Conservation (phyloP, 495 filamentous ascomycete genomes). For the Aspergillus homomorphus region DNA sequence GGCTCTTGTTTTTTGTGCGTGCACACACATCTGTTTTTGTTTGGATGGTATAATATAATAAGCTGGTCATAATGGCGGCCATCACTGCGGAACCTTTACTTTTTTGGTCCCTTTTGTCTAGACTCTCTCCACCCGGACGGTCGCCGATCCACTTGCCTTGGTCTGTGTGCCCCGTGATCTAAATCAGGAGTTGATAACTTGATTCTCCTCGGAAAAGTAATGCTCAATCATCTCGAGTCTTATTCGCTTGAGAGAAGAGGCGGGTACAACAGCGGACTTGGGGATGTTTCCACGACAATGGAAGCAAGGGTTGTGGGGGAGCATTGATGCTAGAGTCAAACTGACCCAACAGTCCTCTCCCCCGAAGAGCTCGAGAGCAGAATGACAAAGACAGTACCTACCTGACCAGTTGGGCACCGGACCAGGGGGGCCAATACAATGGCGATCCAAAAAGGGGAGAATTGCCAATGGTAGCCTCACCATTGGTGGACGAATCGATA, state of each 20-base stretch:
- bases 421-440: no score
- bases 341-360: no score
- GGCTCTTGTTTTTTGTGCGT: neutral
- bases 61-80: neutral
- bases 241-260: neutral
- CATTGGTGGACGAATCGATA: neutral
- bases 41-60: neutral
- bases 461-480: neutral
- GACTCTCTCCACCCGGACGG: neutral
- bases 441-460: neutral
- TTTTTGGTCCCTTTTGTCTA: no score
- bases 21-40: neutral
- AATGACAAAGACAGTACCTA: neutral
- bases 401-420: neutral
- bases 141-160: constrained; percentile 1
- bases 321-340: no score
- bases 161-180: constrained; percentile 9
- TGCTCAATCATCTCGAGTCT: neutral
- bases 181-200: neutral
- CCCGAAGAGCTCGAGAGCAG: no score
- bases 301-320: no score
- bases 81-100: no score
- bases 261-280: neutral
- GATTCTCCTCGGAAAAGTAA: neutral
- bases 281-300: neutral